Evolutionary conservation across 371 early-diverging fungal species (phyloP), one percentile per base, ranked within the genome.

Genomic region (Mucor mucedo): DNA sequence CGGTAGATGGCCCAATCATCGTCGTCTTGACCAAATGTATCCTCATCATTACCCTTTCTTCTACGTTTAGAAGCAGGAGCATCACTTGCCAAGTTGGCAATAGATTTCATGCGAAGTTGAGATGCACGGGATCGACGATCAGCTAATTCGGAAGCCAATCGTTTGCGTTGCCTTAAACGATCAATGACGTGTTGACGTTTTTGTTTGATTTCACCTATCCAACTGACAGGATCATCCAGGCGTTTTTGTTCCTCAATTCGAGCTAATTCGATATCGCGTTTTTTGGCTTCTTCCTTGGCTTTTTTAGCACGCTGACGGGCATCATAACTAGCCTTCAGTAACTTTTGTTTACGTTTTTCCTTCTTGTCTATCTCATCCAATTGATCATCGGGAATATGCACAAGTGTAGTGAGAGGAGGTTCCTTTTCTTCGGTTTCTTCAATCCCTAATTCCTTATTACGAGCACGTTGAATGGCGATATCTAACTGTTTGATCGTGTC

Each of bases 1-100:
- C 92, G 83, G 63, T 96, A 96, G 50, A 96, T 87, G 67, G 85
- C 85, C 96, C 96, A 96, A 66, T 95, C 96, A 7, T 88, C 91
- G 69, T 95, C 95, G 68, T 95, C 90, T n/a, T 89, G 90, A 28
- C 96, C 96, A 83, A 96, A 96, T 1, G 87, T 89, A 63, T 96
- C 96, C 73, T 94, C 94, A 66, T 87, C 89, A 55, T 83, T 75
- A 14, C 86, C 87, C 41, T 78, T 83, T 64, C 82, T 73, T 50
- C 84, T 76, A 32, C 87, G 77, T 55, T 88, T 87, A 35, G 82
- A 39, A 48, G 76, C 48, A 55, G 83, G 60, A 53, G 69, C 70
- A 58, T 88, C 90, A 60, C 87, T 85, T 1, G 94, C 95, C 40
- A 95, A 73, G 30, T 86, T 87, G 2, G 94, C 95, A 65, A 95